These are phyloP conservation scores for Talaromyces ruber DNA, from an alignment of 495 filamentous ascomycete genomes.

Conservation along the genomic window DNA sequence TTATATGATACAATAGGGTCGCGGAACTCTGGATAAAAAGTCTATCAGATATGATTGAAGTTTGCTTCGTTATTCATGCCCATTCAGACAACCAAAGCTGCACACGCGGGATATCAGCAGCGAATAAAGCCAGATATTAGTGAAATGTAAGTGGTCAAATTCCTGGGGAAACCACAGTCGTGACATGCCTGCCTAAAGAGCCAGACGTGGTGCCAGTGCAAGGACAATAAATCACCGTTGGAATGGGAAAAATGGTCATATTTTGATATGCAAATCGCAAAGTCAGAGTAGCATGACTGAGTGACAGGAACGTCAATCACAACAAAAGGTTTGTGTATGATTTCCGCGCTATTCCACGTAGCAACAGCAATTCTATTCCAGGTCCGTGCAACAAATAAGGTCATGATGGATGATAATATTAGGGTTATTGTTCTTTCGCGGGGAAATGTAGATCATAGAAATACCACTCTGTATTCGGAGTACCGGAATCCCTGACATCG, in stretches of 20 bases:
- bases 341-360: no score
- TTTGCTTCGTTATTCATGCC: no score
- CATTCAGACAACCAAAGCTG: no score
- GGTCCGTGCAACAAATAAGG: neutral
- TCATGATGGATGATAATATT: neutral
- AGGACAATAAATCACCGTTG: neutral
- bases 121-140: no score
- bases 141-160: no score
- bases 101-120: no score
- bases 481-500: neutral
- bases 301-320: neutral
- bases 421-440: neutral
- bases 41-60: no score
- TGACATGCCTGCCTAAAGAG: neutral
- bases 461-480: neutral
- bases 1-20: no score
- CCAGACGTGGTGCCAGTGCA: neutral
- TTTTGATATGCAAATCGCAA: neutral
- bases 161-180: neutral
- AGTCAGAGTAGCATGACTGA: neutral
- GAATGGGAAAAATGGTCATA: neutral
- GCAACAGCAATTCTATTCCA: no score
- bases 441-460: neutral
- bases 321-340: neutral
- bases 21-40: no score